Evolutionary conservation across 495 filamentous ascomycete species (phyloP), one percentile per base, ranked within the genome.

Genomic region (Aspergillus diversus): DNA sequence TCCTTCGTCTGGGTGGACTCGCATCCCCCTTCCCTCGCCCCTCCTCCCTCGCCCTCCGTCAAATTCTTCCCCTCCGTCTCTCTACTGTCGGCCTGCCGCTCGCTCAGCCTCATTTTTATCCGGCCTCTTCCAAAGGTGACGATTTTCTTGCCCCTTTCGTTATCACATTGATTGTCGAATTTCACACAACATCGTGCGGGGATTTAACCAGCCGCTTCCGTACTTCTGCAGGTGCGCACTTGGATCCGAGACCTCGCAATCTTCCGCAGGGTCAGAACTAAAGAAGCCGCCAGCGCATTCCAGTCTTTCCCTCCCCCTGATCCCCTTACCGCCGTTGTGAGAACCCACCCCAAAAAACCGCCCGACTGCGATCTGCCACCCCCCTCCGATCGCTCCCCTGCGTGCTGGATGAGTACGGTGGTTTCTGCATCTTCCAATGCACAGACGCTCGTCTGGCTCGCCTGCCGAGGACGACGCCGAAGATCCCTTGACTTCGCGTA

Each of bases 401-500:
- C 71, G 68, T 69, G 65, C 75, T 79, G 75, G 70, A 79, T 79
- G 77, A 78, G 72, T 61, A 54, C 59, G 59, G 61, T 63, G 69
- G 70, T 61, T 63, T 71, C 70, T 70, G 74, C 69, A 66, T 74
- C 74, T 74, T 80, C 77, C 70, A 80, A 81, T 81, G 79, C 79
- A 78, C 75, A 80, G 78, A 78, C 78, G 76, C 69, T 80, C 77
- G 75, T 81, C 79, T 73, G 79, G 77, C 71, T 80, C 77, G 64
- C 73, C 75, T 70, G 72, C 75, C 73, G 78, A 71, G 76, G 78
- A 80, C 72, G 77, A 77, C 70, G 69, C 77, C 76, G 77, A 81
- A 72, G 75, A 77, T 65, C 73, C 75, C 67, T 71, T 73, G 60
- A 63, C 65, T 63, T 70, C 72, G 66, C 76, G 76, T 67, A 66